Evolutionary conservation across 768 basidiomycete genomes (phyloP), one percentile per base, ranked within the genome.

Genomic region (Russula earlei): DNA sequence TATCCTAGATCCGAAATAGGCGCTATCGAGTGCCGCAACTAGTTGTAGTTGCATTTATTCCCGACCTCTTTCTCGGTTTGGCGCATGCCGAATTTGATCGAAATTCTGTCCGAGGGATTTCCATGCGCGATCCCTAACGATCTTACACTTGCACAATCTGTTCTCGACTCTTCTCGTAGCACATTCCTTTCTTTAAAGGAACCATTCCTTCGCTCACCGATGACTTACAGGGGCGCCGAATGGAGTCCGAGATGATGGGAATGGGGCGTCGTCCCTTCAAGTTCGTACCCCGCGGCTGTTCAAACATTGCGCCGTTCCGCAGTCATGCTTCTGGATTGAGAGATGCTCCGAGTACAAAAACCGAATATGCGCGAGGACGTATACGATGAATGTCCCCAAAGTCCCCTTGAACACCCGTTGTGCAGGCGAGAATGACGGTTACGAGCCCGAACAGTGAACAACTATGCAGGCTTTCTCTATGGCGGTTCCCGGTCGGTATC

Each of bases 161-260:
- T 42, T 9, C 46, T 49, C 15, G 46, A 48, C 46, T 42, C 54
- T 15, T 17, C 19, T 45, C 45, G 31, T 31, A 36, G 36, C n/a
- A 29, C 27, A n/a, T 14, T 15, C 46, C 46, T 3, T 42, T 49
- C 40, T 31, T 46, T 10, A 47, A 41, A 12, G 22, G 22, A 3
- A 20, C 22, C 17, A 52, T 33, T n/a, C 70, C 75, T 0, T 75
- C 73, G 70, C 53, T 76, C 49, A 68, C 75, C 20, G 74, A 76
- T 27, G 70, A 74, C 43, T 63, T 55, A 12, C 71, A 70, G 4
- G 72, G 72, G 14, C 63, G 66, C 20, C 49, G 58, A 10, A 49
- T 68, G 15, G 66, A 64, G 7, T 64, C 65, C 20, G 71, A 75
- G 45, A 73, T 74, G 64, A 72, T 71, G 37, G 58, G 67, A 15